Base-by-base conservation (phyloP, 768 basidiomycete genomes). In the Psilocybe azurescens region DNA sequence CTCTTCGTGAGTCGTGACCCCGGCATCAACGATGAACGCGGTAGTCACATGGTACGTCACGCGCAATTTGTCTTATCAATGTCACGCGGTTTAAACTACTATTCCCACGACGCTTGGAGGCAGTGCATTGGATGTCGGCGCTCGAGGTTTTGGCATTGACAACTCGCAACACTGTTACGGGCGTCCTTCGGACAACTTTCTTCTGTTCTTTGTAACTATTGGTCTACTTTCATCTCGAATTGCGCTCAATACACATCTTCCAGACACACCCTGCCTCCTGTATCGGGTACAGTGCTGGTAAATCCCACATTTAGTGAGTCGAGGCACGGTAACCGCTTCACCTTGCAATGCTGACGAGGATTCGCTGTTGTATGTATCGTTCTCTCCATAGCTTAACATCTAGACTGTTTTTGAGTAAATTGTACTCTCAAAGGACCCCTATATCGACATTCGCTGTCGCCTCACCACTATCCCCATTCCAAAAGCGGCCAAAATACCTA, bases 21-120 rank as follows among this genome's bases (percentile, higher is more conserved):
- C 49, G 53, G 44, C 39, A 13, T 60, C 53, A 60, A 61, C 54
- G 41, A 61, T 54, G 49, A 36, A 53, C 54, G 14, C 53, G 24
- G 5, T 47, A 47, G 24, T 54, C 52, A 53, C 58, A 33, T 59
- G 58, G 41, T 29, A 14, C 8, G 50, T 60, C 32, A 60, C 59
- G 28, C 13, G 16, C 14, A 39, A 39, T 39, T 39, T 39, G 38
- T 14, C 38, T 39, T 14, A 39, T 39, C 9, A 39, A 44, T 44
- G 41, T 44, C 41, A 44, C 41, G 14, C 41, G 14, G 14, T 44
- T 36, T 36, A 36, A 11, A 36, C 33, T 11, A 44, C 4, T 16
- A 44, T 44, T 44, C 41, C 41, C 41, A 44, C 41, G 41, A 13
- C 14, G 5, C 41, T n/a, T 44, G 41, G n/a, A 44, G 33, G 33